Evolutionary conservation across 441 rosid genomes (phyloP).

Genomic region (Hura crepitans): DNA sequence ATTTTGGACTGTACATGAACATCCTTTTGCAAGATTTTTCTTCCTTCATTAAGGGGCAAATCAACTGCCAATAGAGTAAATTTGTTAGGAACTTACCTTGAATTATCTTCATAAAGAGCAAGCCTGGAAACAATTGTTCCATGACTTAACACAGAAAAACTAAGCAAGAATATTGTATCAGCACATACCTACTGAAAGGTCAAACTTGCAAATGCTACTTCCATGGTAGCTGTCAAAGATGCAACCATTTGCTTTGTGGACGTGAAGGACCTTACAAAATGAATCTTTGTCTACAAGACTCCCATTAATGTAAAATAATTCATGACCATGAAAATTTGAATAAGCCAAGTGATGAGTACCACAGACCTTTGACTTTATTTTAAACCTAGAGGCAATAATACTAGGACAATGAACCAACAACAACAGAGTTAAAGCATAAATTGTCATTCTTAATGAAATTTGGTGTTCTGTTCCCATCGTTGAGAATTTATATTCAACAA

Average conservation of each 20-base stretch:
- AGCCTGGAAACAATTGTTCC: background rate
- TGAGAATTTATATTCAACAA: constrained; percentile 9
- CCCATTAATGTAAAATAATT: constrained; percentile 57
- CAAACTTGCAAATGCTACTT: constrained; percentile 35
- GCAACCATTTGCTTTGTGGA: constrained; percentile 47
- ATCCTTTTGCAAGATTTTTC: constrained; percentile 50
- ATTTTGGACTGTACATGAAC: constrained; percentile 19
- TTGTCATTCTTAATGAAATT: constrained; percentile 32
- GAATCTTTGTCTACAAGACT: constrained; percentile 39
- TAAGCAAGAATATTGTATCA: constrained; percentile 13
- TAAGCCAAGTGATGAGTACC: constrained; percentile 47
- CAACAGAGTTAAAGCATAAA: constrained; percentile 35
- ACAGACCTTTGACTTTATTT: constrained; percentile 48
- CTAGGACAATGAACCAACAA: constrained; percentile 38
- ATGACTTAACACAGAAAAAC: constrained; percentile 3
- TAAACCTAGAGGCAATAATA: constrained; percentile 36
- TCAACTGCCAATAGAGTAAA: constrained; percentile 32
- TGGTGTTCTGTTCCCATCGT: constrained; percentile 22
- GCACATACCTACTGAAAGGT: constrained; percentile 45
- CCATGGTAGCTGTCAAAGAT: constrained; percentile 30
- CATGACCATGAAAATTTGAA: constrained; percentile 35
- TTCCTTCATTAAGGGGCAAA: constrained; percentile 33
- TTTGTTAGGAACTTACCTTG: constrained; percentile 12
- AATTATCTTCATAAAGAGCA: background rate
- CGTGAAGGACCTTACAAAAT: constrained; percentile 55